A percentile compares a stretch with the other conserved stretches of the same genome.
These are phyloP conservation scores for Ophiostoma pallidulum DNA, from an alignment of 2,329 filamentous ascomycete species.

Conservation along the genomic window DNA sequence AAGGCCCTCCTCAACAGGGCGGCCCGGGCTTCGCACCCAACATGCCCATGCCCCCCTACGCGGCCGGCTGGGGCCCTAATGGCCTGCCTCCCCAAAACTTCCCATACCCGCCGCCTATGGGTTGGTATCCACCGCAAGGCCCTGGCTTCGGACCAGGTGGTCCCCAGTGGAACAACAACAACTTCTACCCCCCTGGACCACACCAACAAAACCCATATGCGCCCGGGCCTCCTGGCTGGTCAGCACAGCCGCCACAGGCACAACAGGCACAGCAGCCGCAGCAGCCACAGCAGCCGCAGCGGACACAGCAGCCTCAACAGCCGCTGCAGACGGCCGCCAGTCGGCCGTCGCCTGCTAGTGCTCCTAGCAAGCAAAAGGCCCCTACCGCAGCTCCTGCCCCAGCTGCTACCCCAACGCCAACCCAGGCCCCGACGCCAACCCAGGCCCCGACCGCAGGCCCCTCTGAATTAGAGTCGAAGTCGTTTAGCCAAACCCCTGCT, in stretches of 20 bases:
- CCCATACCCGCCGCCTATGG: constrained; percentile 67
- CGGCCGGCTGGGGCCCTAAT: constrained; percentile 22
- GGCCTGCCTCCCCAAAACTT: constrained; percentile 31
- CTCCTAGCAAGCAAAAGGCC: constrained; percentile 37
- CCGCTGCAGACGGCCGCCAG: constrained; percentile 24
- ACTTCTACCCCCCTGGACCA: constrained; percentile 50
- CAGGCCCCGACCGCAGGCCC: constrained; percentile 24
- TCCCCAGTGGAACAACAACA: constrained; percentile 47
- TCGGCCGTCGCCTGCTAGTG: constrained; percentile 43
- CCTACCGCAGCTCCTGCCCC: constrained; percentile 27
- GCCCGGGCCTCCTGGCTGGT: constrained; percentile 18
- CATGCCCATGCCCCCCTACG: constrained; percentile 23
- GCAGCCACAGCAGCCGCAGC: constrained; percentile 21
- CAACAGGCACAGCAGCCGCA: constrained; percentile 19
- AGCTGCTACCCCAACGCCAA: too few species aligned
- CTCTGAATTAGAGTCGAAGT: constrained; percentile 46
- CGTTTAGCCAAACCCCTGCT: constrained; percentile 31
- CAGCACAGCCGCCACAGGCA: constrained; percentile 22
- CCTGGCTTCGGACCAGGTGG: constrained; percentile 62
- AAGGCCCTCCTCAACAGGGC: constrained; percentile 20
- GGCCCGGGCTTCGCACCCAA: constrained; percentile 21
- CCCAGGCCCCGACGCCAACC: background rate
- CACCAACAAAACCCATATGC: constrained; percentile 10
- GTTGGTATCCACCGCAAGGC: constrained; percentile 64
- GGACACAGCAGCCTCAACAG: constrained; percentile 19